Evolutionary conservation across 2,329 filamentous ascomycete species (phyloP), one percentile per base, ranked within the genome.

Genomic region (Beauveria varroae): DNA sequence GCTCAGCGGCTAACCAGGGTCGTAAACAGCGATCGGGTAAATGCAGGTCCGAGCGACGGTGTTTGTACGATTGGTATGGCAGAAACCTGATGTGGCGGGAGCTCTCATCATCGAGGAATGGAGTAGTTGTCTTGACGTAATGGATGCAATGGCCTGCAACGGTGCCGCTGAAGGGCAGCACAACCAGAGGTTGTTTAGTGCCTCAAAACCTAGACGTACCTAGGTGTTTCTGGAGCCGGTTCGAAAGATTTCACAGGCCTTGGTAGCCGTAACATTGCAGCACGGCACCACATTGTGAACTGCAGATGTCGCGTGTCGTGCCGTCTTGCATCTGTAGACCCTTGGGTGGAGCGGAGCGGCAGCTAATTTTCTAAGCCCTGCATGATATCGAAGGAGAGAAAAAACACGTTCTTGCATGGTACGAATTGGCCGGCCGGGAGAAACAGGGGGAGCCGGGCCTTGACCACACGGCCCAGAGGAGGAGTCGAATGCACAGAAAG

Each of bases 41-140:
- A 20, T 26, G 44, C 24, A 16, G 26, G 20, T 16, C 14, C 22
- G 22, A 30, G 41, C 30, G 22, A 41, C 16, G 16, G 24, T 16
- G 20, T 34, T 44, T 44, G 44, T 44, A 28, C 55, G 55, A 57
- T 57, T 50, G 5, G 20, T 20, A n/a, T 57, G 10, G 12, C 44
- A 26, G 30, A 50, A 50, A 24, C 9, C 18, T 30, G 44, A 57
- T 57, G 26, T 40, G 28, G 9, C 8, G 20, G 20, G 8, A 18
- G 44, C 14, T 20, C 20, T 34, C 44, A 22, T 18, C 44, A 56
- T 44, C 53, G 12, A 40, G 5, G 8, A 7, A 49, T 9, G 14
- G 20, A 24, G 37, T 41, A 20, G 54, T 54, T 26, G 34, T 24
- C 53, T 57, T 57, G 55, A 57, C 55, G 55, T 57, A 57, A 57